Base-by-base conservation (phyloP, 2,329 filamentous ascomycete genomes). In the Calonectria honghensis region DNA sequence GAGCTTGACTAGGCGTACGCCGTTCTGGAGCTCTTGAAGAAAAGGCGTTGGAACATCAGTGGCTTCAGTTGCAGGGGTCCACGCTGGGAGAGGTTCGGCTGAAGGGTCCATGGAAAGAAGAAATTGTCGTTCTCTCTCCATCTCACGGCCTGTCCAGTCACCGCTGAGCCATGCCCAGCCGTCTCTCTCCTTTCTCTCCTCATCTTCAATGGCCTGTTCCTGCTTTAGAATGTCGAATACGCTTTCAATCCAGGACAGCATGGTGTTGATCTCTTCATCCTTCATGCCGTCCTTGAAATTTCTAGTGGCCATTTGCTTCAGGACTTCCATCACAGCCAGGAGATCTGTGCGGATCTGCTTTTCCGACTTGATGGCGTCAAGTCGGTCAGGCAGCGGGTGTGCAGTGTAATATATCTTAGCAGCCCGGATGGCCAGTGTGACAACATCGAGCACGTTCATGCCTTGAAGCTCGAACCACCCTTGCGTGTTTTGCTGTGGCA, bases 381-480 rank as follows among this genome's bases (percentile, higher is more conserved):
- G 88, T 48, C 95, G 93, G 79, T 97, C 94, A 1, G 96, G 95
- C 68, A 96, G 90, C 81, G 97, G 94, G 83, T 98, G 97, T 5
- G 95, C 91, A 0, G 96, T 98, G 85, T 99, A 98, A 86, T 98
- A 99, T 81, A 97, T 93, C 86, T 97, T 98, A 67, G 97, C 97
- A 1, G 96, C 96, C 68, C 96, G 92, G 79, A 99, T 98, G n/a
- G 96, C 96, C 68, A 98, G 89, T 1, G 97, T 99, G 82, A 97
- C 94, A 68, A 98, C 93, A 83, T 98, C 96, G 71, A 98, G 91
- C 48, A 99, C 92, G 81, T 97, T 95, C 88, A 98, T 92, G 24
- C 96, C 97, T 84, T 98, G 95, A 29, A 98, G 90, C 84, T 98
- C 95, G 83, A 94, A 92, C 93, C 94, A 98, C 11, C 92, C 93